Base-by-base conservation (phyloP, 306 rosid species). In the Acacia crassicarpa region DNA sequence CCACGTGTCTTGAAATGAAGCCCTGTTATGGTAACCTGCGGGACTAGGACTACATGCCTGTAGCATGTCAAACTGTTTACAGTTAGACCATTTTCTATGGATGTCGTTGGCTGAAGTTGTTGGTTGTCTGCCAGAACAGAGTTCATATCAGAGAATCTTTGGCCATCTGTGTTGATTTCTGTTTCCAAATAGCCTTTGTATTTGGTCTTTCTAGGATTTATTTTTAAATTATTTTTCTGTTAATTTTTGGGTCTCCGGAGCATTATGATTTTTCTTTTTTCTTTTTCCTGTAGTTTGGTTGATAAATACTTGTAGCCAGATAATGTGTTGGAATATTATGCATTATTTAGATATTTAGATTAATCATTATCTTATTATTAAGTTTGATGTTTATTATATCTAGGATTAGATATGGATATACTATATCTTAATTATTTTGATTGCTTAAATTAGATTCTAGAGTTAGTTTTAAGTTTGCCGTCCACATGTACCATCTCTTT, bases 11-110 rank as follows among this genome's bases (percentile, higher is more conserved):
- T 80, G 76, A 30, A 48, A 12, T 48, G 53, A 48, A 48, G 53
- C 19, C 53, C 53, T 48, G 53, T 48, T 81, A 71, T 74, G 77
- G 80, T 56, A 72, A 67, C 81, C 89, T 84, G 83, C 86, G 73
- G 65, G 79, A 30, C 83, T 54, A 67, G 56, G 78, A 32, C 66
- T 54, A 6, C 81, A 13, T 65, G 82, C 69, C 17, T 51, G 40
- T 71, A 69, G 67, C 77, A 74, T 75, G 74, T 74, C 46, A 66
- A 67, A 38, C 27, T 74, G 68, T 46, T 63, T 14, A 6, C 69
- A 58, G 65, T 53, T 83, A 45, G 69, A 23, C 63, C 65, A 25
- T 67, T 80, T 84, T 45, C 12, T 56, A 15, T 66, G 66, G 86
- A 76, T 83, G 67, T 45, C 82, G 67, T 53, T 51, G 87, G 67